Conservation (phyloP, 371 early-diverging fungal species). For the Rhizopus arrhizus region DNA sequence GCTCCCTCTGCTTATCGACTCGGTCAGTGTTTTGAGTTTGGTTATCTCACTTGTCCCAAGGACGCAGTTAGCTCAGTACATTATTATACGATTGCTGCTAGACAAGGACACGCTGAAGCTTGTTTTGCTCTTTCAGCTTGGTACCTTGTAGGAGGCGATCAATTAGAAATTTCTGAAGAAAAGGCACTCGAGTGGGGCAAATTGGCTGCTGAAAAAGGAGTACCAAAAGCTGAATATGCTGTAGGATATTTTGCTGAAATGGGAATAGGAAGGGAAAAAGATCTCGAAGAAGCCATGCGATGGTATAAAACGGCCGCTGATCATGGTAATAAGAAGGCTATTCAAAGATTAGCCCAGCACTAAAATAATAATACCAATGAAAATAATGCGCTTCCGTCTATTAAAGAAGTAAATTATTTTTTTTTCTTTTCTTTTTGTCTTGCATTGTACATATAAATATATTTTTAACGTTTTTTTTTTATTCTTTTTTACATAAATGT, state of each 20-base stretch:
- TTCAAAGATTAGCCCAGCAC: conserved; percentile 5
- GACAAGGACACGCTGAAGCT: conserved; percentile 88
- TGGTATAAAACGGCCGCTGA: conserved; percentile 83
- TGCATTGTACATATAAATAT: background rate
- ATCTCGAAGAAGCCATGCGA: conserved; percentile 64
- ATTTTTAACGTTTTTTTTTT: background rate
- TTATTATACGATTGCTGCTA: conserved; percentile 85
- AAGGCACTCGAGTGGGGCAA: conserved; percentile 86
- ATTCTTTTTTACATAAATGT: background rate
- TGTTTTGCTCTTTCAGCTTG: conserved; percentile 93
- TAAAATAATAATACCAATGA: conserved; percentile 5
- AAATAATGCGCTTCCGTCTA: too few species aligned
- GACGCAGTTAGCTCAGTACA: conserved; percentile 76
- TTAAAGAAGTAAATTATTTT: too few species aligned
- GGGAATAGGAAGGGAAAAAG: conserved; percentile 71
- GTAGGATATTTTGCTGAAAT: conserved; percentile 83
- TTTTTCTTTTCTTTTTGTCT: background rate
- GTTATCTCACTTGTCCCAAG: conserved; percentile 59
- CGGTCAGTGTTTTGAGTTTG: conserved; percentile 85
- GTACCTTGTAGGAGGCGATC: conserved; percentile 92
- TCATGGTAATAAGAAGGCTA: conserved; percentile 78
- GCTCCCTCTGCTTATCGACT: conserved; percentile 75
- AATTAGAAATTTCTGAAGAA: conserved; percentile 72
- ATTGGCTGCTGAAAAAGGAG: conserved; percentile 77
- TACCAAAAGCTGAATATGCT: conserved; percentile 85